Percentiles rank a stretch among this genome's conserved stretches.
phyloP scores from a whole-genome alignment of 306 rosid genomes.

The Astragalus membranaceus region DNA sequence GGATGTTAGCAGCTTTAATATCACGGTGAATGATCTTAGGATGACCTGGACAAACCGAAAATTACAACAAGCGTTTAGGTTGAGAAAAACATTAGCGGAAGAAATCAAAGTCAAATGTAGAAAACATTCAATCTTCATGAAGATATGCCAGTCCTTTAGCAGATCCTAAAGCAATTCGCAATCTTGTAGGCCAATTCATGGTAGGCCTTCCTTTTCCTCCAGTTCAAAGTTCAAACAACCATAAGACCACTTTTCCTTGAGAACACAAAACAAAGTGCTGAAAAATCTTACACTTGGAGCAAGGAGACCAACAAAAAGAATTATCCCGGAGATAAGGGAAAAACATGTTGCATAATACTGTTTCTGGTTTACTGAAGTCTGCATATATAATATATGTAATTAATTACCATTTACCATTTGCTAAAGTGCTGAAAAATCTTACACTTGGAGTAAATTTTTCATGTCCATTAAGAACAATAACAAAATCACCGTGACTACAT shows the following conservation, averaged over 20 bases:
- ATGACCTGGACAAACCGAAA: constrained; percentile 53
- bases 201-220: constrained; percentile 84
- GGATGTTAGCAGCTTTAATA: constrained; percentile 85
- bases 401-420: too few relatives aligned
- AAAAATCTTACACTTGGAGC: too few relatives aligned
- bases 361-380: too few relatives aligned
- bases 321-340: too few relatives aligned
- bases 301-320: too few relatives aligned
- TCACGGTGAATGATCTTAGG: constrained; percentile 98
- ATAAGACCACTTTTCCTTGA: constrained; percentile 14
- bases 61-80: neutral
- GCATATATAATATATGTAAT: too few relatives aligned
- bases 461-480: too few relatives aligned
- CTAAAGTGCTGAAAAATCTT: too few relatives aligned
- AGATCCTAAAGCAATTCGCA: constrained; percentile 80
- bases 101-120: neutral
- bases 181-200: constrained; percentile 87
- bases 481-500: too few relatives aligned
- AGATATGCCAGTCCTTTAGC: constrained; percentile 96
- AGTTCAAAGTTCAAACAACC: constrained; percentile 21
- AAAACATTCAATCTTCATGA: constrained; percentile 89
- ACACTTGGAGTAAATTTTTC: too few relatives aligned
- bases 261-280: too few relatives aligned
- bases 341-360: too few relatives aligned
- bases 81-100: neutral